Evolutionary conservation across 768 basidiomycete genomes (phyloP).

Genomic region (Amanita molliuscula): DNA sequence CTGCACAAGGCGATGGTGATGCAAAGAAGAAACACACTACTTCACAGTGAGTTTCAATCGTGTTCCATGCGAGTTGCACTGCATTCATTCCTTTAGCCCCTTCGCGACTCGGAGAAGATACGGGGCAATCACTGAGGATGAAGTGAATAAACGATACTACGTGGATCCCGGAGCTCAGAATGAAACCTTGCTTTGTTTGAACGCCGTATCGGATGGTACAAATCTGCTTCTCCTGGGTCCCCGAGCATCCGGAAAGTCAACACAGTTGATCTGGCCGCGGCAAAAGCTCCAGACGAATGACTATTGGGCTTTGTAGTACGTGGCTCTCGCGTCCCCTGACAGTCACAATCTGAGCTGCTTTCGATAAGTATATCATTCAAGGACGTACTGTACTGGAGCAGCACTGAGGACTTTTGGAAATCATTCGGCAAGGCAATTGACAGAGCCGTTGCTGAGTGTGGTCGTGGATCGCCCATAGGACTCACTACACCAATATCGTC

Average conservation of each 20-base stretch:
- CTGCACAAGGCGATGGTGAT: neutral
- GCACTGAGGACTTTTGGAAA: conserved; percentile 7
- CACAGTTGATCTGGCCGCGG: conserved; percentile 7
- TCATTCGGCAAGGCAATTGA: conserved; percentile 6
- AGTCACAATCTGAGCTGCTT: conserved; percentile 2
- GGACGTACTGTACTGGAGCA: neutral
- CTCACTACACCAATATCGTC: conserved; percentile 6
- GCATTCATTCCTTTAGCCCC: conserved; percentile 1
- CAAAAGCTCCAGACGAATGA: neutral
- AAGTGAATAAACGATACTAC: conserved; percentile 7
- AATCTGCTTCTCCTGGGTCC: conserved; percentile 8
- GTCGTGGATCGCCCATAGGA: neutral
- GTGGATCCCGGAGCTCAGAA: conserved; percentile 9
- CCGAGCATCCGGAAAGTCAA: conserved; percentile 10
- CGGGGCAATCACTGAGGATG: conserved; percentile 3
- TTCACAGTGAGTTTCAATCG: neutral
- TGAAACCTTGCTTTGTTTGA: conserved; percentile 5
- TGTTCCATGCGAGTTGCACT: neutral
- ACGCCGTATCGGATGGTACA: conserved; percentile 3
- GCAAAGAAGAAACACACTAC: too few species aligned
- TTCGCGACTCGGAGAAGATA: conserved; percentile 1
- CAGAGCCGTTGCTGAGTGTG: neutral
- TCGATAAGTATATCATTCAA: conserved; percentile 7
- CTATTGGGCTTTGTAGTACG: conserved; percentile 8
- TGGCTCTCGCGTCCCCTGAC: conserved; percentile 1